Evolutionary conservation across 495 filamentous ascomycete species (phyloP), one percentile per base, ranked within the genome.

Genomic region (Bathelium albidoporum): DNA sequence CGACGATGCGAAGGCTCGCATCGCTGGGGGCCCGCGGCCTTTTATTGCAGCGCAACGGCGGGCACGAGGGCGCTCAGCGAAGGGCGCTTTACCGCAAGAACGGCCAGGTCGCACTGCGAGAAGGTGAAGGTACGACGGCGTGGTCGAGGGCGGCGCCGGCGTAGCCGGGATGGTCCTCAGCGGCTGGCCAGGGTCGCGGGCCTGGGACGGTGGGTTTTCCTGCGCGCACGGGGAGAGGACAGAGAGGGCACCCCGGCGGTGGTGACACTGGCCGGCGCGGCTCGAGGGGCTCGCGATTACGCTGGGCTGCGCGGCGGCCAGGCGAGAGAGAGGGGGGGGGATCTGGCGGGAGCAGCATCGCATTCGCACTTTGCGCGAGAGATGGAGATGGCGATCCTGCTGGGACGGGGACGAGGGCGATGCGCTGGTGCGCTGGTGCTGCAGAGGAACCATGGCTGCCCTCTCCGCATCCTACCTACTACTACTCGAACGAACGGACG

Each of bases 401-500:
- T 49, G 44, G 44, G 44, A 5, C 44, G 36, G 10, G 36, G 10
- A 10, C 10, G 44, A 5, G 5, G 12, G 44, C 44, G 44, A 49
- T 49, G 44, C 44, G 44, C 44, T 49, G 44, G 44, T 16, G 18
- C 11, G 9, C 10, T 18, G 36, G 36, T 41, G 11, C 9, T 49
- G 44, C 49, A 55, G 24, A 12, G 49, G 20, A 55, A 55, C 49
- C 49, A 24, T 55, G 49, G 49, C 49, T 28, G 7, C 16, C 10
- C 49, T 55, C 49, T 55, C 49, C 49, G 49, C 49, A 55, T 55
- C 49, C 49, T 55, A n/a, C n/a, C n/a, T n/a, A n/a, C n/a, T n/a
- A n/a, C n/a, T n/a, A n/a, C n/a, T n/a, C n/a, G n/a, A n/a, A n/a
- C n/a, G n/a, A n/a, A n/a, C n/a, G n/a, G n/a, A n/a, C n/a, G n/a